Evolutionary conservation across 306 rosid species (phyloP).

Genomic region (Senna siamea): DNA sequence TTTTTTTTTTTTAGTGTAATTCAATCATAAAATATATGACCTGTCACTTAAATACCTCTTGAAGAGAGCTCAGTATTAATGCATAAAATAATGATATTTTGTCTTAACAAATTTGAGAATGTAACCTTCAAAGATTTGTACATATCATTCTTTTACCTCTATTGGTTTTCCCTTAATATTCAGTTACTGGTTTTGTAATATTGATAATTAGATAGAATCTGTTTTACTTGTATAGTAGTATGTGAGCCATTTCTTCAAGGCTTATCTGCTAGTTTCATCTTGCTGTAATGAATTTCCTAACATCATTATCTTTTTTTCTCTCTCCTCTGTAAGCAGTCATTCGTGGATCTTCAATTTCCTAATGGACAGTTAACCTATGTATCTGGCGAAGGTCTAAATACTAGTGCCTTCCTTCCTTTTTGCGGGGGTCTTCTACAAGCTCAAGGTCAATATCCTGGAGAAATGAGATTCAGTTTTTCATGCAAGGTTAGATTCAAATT

Average conservation of each 20-base stretch:
- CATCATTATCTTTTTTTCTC: not conserved
- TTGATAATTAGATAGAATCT: conserved; percentile 10
- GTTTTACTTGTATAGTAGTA: not conserved
- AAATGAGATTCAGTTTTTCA: conserved; percentile 96
- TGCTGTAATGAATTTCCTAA: conserved; percentile 29
- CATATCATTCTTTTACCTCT: not conserved
- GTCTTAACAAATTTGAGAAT: not conserved
- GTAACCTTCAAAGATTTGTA: not conserved
- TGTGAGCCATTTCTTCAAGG: conserved; percentile 1
- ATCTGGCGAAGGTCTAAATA: conserved; percentile 91
- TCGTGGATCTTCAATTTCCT: conserved; percentile 97
- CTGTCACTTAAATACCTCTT: not conserved
- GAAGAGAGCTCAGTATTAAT: conserved; percentile 2
- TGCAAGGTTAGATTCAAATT: conserved; percentile 73
- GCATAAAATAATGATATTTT: not conserved
- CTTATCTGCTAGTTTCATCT: conserved; percentile 12
- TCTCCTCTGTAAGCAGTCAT: conserved; percentile 62
- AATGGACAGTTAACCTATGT: conserved; percentile 93
- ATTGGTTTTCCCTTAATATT: not conserved
- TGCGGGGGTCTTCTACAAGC: conserved; percentile 98
- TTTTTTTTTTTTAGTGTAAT: not conserved
- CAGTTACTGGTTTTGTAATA: not conserved
- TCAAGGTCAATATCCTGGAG: conserved; percentile 99
- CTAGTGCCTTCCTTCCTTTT: conserved; percentile 85
- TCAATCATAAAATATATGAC: too few species aligned